Evolutionary conservation across 129 eudicot species (phyloP).

Genomic region (Smallanthus sonchifolius): DNA sequence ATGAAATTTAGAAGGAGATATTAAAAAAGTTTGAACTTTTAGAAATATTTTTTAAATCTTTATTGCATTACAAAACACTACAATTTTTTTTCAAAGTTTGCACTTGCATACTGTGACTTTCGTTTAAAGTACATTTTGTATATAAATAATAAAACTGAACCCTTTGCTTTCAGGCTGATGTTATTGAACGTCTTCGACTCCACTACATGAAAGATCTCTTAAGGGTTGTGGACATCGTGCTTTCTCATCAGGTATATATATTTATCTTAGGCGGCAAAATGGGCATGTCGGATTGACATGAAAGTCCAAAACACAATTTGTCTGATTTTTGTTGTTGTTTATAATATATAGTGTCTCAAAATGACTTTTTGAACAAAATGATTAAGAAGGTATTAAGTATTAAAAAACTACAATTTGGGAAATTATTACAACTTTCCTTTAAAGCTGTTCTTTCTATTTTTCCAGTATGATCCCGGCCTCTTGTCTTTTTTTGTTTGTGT

Average conservation of each 20-base stretch:
- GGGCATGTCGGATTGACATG: too few relatives aligned
- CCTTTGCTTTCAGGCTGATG: conserved; percentile 74
- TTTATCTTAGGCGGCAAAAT: not conserved
- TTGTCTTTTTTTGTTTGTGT: not conserved
- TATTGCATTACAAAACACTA: not conserved
- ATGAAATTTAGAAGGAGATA: not conserved
- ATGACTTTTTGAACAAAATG: not conserved
- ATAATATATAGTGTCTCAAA: too few relatives aligned
- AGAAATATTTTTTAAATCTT: not conserved
- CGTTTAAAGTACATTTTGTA: not conserved
- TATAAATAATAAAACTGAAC: not conserved
- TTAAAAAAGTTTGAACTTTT: not conserved
- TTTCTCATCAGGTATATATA: conserved; percentile 88
- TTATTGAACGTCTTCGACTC: conserved; percentile 93
- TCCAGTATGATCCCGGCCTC: not conserved
- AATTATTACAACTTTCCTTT: not conserved
- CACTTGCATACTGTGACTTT: not conserved
- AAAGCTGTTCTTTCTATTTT: not conserved
- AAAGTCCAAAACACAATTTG: too few relatives aligned
- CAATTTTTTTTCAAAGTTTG: not conserved
- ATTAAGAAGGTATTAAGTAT: not conserved
- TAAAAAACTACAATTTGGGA: not conserved
- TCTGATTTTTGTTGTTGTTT: too few relatives aligned
- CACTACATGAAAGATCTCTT: conserved; percentile 86
- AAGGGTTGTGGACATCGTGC: conserved; percentile 92